Evolutionary conservation across 2,329 filamentous ascomycete species (phyloP), one percentile per base, ranked within the genome.

Genomic region (Pseudogymnoascus sp.): DNA sequence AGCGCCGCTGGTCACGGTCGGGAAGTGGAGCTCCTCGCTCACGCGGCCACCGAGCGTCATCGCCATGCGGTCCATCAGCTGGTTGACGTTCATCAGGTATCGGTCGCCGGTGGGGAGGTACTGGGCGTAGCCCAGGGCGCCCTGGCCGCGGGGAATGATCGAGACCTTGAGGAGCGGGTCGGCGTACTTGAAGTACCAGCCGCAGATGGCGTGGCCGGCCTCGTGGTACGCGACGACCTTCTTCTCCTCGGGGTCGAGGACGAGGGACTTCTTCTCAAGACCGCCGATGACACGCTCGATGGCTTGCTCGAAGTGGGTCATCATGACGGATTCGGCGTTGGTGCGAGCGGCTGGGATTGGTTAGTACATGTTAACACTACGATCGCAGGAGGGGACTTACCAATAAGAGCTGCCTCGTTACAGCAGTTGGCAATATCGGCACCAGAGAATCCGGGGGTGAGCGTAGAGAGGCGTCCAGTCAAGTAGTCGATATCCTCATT

Each of bases 1-100:
- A 19, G 93, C 95, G 64, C 95, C 95, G 57, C 90, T 95, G 1
- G 95, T 99, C 19, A 99, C 95, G 0, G 92, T 96, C 35, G 95
- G 88, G 77, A 99, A 99, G 78, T 99, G 93, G 7, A 99, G 79
- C 77, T 99, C 95, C 78, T 99, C 95, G 19, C 89, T 95, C 23
- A 99, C 90, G 68, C 95, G 91, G 1, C 95, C 95, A 70, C 93
- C 95, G 63, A 99, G 87, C 2, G 93, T 97, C 95, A 99, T 99
- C 68, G 95, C 95, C 95, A 99, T 99, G 70, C 95, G 92, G 76
- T 99, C 95, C 91, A 97, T 96, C 44, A 99, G 82, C 78, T 99
- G 95, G 74, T 93, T 88, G 67, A 91, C 88, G 73, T 89, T 96
- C 93, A 99, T 95, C 67, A 99, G 84, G 76, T 97, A 97, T 8